phyloP scores from a whole-genome alignment of 495 filamentous ascomycete species.

The Apodospora peruviana region DNA sequence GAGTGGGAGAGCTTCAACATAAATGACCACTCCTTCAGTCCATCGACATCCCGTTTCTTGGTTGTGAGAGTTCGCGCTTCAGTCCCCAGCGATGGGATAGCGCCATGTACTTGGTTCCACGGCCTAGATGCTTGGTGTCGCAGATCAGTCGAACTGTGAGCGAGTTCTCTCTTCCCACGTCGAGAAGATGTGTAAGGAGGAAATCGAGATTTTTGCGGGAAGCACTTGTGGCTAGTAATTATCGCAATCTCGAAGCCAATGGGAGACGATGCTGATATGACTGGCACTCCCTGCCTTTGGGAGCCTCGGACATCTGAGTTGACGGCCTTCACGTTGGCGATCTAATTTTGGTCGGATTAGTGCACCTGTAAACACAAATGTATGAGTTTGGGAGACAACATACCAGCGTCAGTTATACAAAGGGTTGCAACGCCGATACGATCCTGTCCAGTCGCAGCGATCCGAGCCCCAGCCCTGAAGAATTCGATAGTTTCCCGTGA shows the following conservation, averaged over 20 bases:
- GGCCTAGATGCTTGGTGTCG: neutral
- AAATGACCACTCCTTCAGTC: neutral
- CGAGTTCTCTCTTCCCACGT: neutral
- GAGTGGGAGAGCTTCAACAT: constrained; percentile 6
- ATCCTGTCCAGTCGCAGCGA: neutral
- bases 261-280: neutral
- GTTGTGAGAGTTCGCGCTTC: neutral
- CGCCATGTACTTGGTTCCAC: neutral
- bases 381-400: neutral
- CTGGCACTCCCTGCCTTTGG: neutral
- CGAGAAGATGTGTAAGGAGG: neutral
- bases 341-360: too few species aligned
- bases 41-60: neutral
- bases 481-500: neutral
- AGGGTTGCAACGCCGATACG: neutral
- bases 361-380: neutral
- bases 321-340: neutral
- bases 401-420: neutral
- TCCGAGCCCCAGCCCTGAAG: neutral
- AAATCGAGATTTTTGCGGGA: neutral
- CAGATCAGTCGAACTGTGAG: neutral
- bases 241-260: neutral
- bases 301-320: neutral
- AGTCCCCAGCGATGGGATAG: neutral
- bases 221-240: neutral